Conservation (phyloP, 1,284 basidiomycete species). For the Ustilago trichophora region DNA sequence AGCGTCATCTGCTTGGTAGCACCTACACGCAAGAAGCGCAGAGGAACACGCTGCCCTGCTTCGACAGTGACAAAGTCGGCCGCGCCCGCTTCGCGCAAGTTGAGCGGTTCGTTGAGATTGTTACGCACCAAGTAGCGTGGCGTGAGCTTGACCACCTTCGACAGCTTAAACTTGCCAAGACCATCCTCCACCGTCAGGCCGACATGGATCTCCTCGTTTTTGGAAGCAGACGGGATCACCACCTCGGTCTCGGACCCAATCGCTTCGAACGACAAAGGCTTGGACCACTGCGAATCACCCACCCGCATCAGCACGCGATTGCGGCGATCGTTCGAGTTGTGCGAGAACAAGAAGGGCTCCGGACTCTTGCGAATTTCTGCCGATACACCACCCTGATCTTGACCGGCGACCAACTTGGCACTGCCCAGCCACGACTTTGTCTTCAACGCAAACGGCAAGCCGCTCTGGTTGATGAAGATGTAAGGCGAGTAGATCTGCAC, state of each 20-base stretch:
- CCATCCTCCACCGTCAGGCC: slow-evolving; percentile 94
- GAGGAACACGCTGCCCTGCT: slow-evolving; percentile 73
- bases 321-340: slow-evolving; percentile 78
- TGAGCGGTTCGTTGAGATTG: slow-evolving; percentile 75
- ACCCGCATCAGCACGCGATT: slow-evolving; percentile 86
- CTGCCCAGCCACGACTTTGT: slow-evolving; percentile 78
- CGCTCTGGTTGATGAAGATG: slow-evolving; percentile 92
- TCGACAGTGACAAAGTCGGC: slow-evolving; percentile 67
- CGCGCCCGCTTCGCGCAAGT: slow-evolving; percentile 83
- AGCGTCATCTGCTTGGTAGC: slow-evolving; percentile 75
- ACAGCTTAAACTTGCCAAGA: slow-evolving; percentile 88
- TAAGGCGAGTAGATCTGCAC: slow-evolving; percentile 96
- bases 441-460: slow-evolving; percentile 81
- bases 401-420: slow-evolving; percentile 85
- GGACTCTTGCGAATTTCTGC: slow-evolving; percentile 66
- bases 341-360: slow-evolving; percentile 77
- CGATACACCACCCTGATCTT: slow-evolving; percentile 65
- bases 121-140: slow-evolving; percentile 94
- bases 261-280: slow-evolving; percentile 73
- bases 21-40: slow-evolving; percentile 77
- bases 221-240: slow-evolving; percentile 75
- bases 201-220: slow-evolving; percentile 81
- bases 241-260: slow-evolving; percentile 88
- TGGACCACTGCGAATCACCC: slow-evolving; percentile 91
- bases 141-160: slow-evolving; percentile 89